These are phyloP conservation scores for Cardamine occulta DNA, from an alignment of 345 rosid genomes.

Conservation along the genomic window DNA sequence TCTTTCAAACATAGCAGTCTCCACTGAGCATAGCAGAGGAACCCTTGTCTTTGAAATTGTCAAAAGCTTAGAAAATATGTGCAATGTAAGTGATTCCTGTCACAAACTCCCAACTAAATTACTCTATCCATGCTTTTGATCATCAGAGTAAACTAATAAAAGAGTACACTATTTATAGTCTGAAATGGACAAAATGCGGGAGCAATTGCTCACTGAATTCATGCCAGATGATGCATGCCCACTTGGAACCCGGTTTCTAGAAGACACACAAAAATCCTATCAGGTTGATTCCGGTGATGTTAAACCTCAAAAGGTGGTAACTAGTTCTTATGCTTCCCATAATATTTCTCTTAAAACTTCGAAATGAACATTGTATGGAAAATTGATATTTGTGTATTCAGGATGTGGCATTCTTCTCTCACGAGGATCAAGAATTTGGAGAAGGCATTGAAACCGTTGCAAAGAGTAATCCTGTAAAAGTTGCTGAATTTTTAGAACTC, in stretches of 20 bases:
- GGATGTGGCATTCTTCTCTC: constrained; percentile 47
- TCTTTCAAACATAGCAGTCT: constrained; percentile 58
- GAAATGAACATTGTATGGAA: constrained; percentile 22
- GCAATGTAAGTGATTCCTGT: constrained; percentile 55
- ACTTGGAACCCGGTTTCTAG: constrained; percentile 65
- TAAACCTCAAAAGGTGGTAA: constrained; percentile 51
- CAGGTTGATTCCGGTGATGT: constrained; percentile 46
- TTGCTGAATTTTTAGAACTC: constrained; percentile 48
- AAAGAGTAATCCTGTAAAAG: constrained; percentile 44
- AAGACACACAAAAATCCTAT: constrained; percentile 49
- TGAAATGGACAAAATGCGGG: constrained; percentile 55
- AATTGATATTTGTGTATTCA: constrained; percentile 35
- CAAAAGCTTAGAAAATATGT: constrained; percentile 63
- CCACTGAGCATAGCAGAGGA: constrained; percentile 66
- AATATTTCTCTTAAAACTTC: constrained; percentile 21
- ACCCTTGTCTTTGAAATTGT: constrained; percentile 67
- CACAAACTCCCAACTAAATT: constrained; percentile 13
- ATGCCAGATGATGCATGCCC: constrained; percentile 87
- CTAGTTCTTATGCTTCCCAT: constrained; percentile 21
- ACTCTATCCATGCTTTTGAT: background rate
- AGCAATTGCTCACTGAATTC: constrained; percentile 73
- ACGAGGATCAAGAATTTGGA: constrained; percentile 63
- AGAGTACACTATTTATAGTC: constrained; percentile 53
- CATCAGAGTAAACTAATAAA: constrained; percentile 20
- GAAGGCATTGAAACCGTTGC: constrained; percentile 54